Percentiles rank a stretch among this genome's conserved stretches.
phyloP scores from a whole-genome alignment of 1,284 basidiomycete genomes.

The Malassezia nana region DNA sequence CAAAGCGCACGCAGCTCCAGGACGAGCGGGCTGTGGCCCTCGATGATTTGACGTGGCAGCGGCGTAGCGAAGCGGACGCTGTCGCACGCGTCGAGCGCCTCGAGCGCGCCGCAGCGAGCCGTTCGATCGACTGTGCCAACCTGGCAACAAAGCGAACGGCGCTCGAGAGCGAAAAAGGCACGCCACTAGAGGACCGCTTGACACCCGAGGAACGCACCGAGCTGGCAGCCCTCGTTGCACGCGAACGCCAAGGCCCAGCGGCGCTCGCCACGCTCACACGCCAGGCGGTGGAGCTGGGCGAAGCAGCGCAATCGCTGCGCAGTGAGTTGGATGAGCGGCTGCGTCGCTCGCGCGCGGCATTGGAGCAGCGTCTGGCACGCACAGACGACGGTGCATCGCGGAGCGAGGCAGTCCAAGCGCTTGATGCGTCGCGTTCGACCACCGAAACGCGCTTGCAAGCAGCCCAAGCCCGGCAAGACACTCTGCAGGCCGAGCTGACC shows the following conservation, averaged over 20 bases:
- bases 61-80: conserved; percentile 64
- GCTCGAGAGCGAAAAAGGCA: conserved; percentile 63
- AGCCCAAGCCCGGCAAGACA: conserved; percentile 4
- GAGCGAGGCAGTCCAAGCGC: conserved; percentile 57
- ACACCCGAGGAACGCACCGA: conserved; percentile 62
- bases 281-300: conserved; percentile 46
- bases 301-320: conserved; percentile 69
- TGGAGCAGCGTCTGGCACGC: conserved; percentile 63
- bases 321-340: conserved; percentile 88
- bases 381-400: conserved; percentile 55
- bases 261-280: conserved; percentile 59
- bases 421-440: background rate
- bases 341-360: conserved; percentile 63
- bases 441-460: conserved; percentile 6
- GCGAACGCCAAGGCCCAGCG: conserved; percentile 66
- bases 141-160: conserved; percentile 57
- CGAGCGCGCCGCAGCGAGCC: conserved; percentile 62
- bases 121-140: conserved; percentile 61
- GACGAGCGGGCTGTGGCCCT: conserved; percentile 61
- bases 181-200: conserved; percentile 65
- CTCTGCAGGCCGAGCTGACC: background rate
- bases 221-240: conserved; percentile 63
- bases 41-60: conserved; percentile 58
- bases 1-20: conserved; percentile 62
- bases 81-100: conserved; percentile 59